Base-by-base conservation (phyloP, 2,329 filamentous ascomycete genomes). In the Stylonectria norvegica region DNA sequence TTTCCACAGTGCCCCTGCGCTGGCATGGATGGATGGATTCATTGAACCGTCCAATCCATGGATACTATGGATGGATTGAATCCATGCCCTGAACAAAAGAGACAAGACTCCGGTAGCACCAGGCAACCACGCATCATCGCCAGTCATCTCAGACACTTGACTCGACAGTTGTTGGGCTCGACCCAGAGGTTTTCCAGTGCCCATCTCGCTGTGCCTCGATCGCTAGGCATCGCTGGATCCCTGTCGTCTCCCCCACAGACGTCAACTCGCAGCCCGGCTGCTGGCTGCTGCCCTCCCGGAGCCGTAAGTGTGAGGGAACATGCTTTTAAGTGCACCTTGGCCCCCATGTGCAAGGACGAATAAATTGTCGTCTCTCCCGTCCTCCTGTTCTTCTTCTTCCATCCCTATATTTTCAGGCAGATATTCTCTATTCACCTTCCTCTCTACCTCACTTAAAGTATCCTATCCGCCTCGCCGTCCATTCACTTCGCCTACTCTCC, bases 91-190 rank as follows among this genome's bases (percentile, higher is more conserved):
- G n/a, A n/a, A n/a, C n/a, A n/a, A n/a, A n/a, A n/a, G n/a, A n/a
- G n/a, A n/a, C n/a, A n/a, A n/a, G n/a, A n/a, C n/a, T n/a, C 40
- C 38, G 40, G 43, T 46, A 48, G 45, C 53, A 49, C 55, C 50
- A 63, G 61, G 58, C 61, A 63, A 58, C 61, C 57, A 55, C 51
- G 50, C 49, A 55, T 52, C 40, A 47, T 51, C 42, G 41, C 47
- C 49, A 55, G 48, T 45, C 38, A 38, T 47, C 51, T 55, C 43
- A 50, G 49, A 56, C 43, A 52, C 42, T n/a, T n/a, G n/a, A 29
- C 16, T 37, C 38, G 29, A 30, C 29, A 37, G 30, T 23, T 37
- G 20, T 34, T 34, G 34, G 19, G 38, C 14, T 18, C 22, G 20
- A 20, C 19, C 12, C 25, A 29, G 39, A 28, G 34, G 32, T 12